Evolutionary conservation across 169 alveolate genomes (phyloP).

Genomic region (Perkinsus olseni): DNA sequence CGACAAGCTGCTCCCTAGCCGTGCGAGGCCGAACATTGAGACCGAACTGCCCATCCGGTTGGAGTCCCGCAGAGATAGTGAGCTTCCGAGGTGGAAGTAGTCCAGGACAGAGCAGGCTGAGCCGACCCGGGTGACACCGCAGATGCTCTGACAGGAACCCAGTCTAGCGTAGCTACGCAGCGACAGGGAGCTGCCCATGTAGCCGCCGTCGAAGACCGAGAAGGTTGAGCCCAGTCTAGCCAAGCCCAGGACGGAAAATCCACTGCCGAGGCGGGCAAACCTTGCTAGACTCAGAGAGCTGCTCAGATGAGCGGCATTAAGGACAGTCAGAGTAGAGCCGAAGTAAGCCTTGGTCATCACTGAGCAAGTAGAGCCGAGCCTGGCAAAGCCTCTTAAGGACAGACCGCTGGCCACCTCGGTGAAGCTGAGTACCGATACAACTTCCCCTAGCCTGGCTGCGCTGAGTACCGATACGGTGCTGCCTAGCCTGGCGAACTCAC

Average conservation of each 20-base stretch:
- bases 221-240: neutral
- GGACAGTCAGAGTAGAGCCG: neutral
- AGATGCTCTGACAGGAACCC: neutral
- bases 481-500: conserved; percentile 6
- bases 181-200: neutral
- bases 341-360: conserved; percentile 1
- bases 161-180: neutral
- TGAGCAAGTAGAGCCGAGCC: neutral
- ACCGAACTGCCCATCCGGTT: neutral
- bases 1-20: neutral
- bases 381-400: neutral
- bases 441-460: neutral
- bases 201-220: neutral
- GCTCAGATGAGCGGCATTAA: neutral
- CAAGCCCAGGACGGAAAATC: neutral
- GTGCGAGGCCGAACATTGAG: neutral
- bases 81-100: neutral
- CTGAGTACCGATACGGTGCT: neutral
- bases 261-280: neutral
- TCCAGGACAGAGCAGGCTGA: neutral
- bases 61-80: neutral
- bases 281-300: neutral
- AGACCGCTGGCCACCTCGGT: neutral
- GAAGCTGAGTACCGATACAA: neutral
- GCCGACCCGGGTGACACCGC: neutral